phyloP scores from a whole-genome alignment of 306 rosid species.

The Dalbergia cultrata region DNA sequence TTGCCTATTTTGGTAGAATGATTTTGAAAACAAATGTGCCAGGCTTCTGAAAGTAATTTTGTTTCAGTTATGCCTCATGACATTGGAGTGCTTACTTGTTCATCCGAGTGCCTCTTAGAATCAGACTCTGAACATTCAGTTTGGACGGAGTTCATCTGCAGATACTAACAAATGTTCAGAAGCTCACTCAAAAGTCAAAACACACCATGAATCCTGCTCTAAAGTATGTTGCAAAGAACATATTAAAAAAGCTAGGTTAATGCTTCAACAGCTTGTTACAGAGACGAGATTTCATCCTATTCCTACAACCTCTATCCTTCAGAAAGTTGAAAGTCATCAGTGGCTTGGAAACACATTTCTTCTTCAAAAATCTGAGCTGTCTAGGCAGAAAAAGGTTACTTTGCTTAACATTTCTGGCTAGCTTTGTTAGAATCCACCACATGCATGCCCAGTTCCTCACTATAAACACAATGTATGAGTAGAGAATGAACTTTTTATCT shows the following conservation, averaged over 20 bases:
- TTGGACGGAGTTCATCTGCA: slow-evolving; percentile 50
- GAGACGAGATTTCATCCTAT: neutral
- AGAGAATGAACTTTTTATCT: neutral
- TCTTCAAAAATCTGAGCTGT: neutral
- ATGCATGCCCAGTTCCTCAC: neutral
- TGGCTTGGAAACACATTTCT: neutral
- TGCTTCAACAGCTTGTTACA: slow-evolving; percentile 12
- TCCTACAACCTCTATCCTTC: no score
- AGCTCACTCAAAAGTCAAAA: slow-evolving; percentile 27
- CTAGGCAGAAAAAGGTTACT: neutral
- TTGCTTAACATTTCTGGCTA: neutral
- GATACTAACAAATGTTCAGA: slow-evolving; percentile 32
- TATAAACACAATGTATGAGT: neutral
- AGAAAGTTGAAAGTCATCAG: neutral
- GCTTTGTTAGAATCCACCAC: neutral
- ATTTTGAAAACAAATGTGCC: neutral
- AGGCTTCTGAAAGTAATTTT: slow-evolving; percentile 21
- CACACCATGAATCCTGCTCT: slow-evolving; percentile 5
- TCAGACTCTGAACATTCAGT: slow-evolving; percentile 70
- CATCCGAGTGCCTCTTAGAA: slow-evolving; percentile 67
- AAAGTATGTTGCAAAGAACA: slow-evolving; percentile 12
- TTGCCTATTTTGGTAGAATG: no score
- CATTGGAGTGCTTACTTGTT: slow-evolving; percentile 56
- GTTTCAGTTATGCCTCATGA: neutral
- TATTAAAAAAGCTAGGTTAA: slow-evolving; percentile 22